Evolutionary conservation across 345 rosid species (phyloP), one percentile per base, ranked within the genome.

Genomic region (Firmiana major): DNA sequence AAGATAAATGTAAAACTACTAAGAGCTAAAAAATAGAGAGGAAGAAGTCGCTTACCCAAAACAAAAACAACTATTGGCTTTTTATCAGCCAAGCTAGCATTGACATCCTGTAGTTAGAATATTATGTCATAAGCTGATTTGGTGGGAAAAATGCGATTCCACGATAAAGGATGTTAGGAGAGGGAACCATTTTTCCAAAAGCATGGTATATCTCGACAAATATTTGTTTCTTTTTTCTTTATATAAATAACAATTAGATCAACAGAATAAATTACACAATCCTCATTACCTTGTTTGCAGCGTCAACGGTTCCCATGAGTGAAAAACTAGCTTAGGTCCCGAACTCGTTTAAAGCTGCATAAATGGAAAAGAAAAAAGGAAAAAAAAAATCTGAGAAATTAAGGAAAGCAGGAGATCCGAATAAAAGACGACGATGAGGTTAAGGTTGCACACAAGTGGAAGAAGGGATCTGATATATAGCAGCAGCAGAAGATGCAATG

Each of bases 31-130:
- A 31, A 31, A 63, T 7, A 36, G 42, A 70, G 34, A 71, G 53
- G 19, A 73, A 67, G 34, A 59, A 42, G 26, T 73, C 42, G 62
- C 85, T 84, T 78, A 94, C 98, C 98, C 81, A 94, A 75, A 82
- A 94, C 98, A 86, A 94, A 94, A 81, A 94, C 90, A 71, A 94
- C 92, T 2, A 78, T 86, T 19, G 93, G 89, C 62, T 92, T 91
- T 86, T 91, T 91, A 82, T 80, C 86, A 54, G 76, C 75, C 51
- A 82, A 34, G 73, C 49, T 84, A 79, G 80, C 87, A 54, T 80
- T 78, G 77, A 79, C 76, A 73, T 80, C 89, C 98, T 94, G 89
- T 54, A 84, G 74, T 46, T n/a, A 67, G 8, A 48, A 46, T 4
- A 46, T 45, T 9, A 16, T 4, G 13, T 48, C 57, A 63, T 62